Base-by-base conservation (phyloP, 306 rosid species). In the Acmispon strigosus region DNA sequence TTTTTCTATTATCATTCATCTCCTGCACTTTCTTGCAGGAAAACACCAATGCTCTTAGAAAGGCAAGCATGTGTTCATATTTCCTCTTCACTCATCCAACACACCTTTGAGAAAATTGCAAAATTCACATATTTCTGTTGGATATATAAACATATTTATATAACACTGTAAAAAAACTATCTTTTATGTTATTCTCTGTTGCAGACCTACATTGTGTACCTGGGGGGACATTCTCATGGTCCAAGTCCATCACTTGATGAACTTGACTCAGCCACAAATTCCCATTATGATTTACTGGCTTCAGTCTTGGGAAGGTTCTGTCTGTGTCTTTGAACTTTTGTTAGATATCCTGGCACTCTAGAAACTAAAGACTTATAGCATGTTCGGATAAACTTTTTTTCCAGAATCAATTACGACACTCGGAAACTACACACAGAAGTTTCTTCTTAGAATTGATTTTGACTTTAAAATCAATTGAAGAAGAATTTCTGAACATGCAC, bases 141-240 rank as follows among this genome's bases (percentile, higher is more conserved):
- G 10, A 61, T 51, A 50, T 22, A 14, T 32, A 32, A 5, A 32
- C 37, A 32, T 41, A n/a, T n/a, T n/a, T n/a, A n/a, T n/a, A 51
- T 14, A 24, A 22, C 3, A 14, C 15, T 32, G 7, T 32, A 32
- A 50, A 24, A 51, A 11, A 13, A 2, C n/a, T 7, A 29, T 69
- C 11, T 70, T 6, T 42, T 56, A 43, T 11, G 27, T 56, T 14
- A 5, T 27, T 41, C 29, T 62, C 1, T 50, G 20, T 69, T 50
- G 43, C 54, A 81, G 84, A 7, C 81, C 6, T 76, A 81, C 37
- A 76, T 81, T 71, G 84, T 81, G 1, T 81, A 81, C 45, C n/a
- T 81, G 58, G 84, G 84, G 41, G 54, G 74, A 59, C 84, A 81
- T 52, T 66, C 81, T 72, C 81, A 81, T 71, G 84, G 84, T 20